Conservation (phyloP, 2,329 filamentous ascomycete genomes). For the Xenoacremonium recifei region DNA sequence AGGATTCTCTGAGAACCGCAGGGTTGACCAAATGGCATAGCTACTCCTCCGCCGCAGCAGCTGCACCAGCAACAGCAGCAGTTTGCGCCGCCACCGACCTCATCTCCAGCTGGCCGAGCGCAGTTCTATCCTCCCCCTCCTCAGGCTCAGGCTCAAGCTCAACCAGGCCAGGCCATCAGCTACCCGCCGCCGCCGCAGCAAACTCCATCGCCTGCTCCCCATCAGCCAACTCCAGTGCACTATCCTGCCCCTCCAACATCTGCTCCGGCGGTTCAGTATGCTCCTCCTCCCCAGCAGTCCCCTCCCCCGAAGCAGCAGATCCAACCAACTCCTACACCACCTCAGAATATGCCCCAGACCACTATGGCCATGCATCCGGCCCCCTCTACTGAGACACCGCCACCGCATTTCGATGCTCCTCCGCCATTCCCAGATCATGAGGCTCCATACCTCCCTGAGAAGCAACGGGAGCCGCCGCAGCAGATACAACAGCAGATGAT, state of each 20-base stretch:
- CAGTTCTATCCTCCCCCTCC: conserved; percentile 47
- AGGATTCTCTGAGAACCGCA: not conserved
- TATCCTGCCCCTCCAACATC: conserved; percentile 15
- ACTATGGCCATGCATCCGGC: conserved; percentile 23
- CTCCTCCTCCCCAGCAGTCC: conserved; percentile 13
- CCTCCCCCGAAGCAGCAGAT: conserved; percentile 18
- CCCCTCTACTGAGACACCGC: conserved; percentile 20
- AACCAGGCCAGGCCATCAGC: conserved; percentile 27
- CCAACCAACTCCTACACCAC: conserved; percentile 18
- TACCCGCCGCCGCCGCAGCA: conserved; percentile 32
- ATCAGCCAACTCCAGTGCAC: conserved; percentile 1
- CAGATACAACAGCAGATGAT: conserved; percentile 22
- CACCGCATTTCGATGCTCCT: conserved; percentile 26
- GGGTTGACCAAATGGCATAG: not conserved
- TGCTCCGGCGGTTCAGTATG: conserved; percentile 16
- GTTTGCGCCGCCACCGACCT: conserved; percentile 47
- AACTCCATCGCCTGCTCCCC: conserved; percentile 28
- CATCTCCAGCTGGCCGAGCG: conserved; percentile 44
- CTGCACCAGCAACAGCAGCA: conserved; percentile 33
- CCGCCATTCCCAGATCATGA: conserved; percentile 22
- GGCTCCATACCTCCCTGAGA: conserved; percentile 28
- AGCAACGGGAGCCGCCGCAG: conserved; percentile 23
- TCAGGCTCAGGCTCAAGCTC: conserved; percentile 32
- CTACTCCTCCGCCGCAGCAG: conserved; percentile 14
- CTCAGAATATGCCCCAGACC: conserved; percentile 8